Conservation (phyloP, 306 rosid species). For the Elaeagnus macrophylla region DNA sequence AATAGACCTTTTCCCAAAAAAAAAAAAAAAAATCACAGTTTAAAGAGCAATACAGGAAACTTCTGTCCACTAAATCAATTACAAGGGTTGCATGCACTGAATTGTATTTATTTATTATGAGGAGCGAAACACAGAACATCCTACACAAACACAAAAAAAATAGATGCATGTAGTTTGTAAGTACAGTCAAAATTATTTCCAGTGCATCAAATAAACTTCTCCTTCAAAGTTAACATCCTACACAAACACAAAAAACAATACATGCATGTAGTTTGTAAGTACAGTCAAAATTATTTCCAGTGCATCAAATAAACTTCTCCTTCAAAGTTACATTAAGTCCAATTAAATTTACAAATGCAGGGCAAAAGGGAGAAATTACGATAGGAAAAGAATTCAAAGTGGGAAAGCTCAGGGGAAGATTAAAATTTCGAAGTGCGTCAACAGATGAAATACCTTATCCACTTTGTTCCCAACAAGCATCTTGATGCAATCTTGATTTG, state of each 20-base stretch:
- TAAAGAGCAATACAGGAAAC: too few species aligned
- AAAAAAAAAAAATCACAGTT: too few species aligned
- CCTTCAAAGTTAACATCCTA: background rate
- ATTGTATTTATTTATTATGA: too few species aligned
- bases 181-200: background rate
- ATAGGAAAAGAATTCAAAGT: background rate
- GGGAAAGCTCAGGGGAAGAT: background rate
- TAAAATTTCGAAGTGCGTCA: slow-evolving; percentile 1
- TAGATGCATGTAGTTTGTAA: too few species aligned
- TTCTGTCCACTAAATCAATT: too few species aligned
- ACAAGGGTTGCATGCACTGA: too few species aligned
- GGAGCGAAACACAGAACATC: too few species aligned
- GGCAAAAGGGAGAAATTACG: background rate
- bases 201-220: background rate
- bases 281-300: background rate
- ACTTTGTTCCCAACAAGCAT: slow-evolving; percentile 99
- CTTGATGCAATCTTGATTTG: slow-evolving; percentile 95
- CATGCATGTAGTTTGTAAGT: too few species aligned
- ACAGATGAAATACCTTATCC: slow-evolving; percentile 58
- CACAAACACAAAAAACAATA: too few species aligned
- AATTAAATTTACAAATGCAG: background rate
- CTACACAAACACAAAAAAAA: too few species aligned
- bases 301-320: background rate
- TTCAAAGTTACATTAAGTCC: background rate
- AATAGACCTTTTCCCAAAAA: too few species aligned